Evolutionary conservation across 257 asterid species (phyloP).

Genomic region (Solanum arcanum): DNA sequence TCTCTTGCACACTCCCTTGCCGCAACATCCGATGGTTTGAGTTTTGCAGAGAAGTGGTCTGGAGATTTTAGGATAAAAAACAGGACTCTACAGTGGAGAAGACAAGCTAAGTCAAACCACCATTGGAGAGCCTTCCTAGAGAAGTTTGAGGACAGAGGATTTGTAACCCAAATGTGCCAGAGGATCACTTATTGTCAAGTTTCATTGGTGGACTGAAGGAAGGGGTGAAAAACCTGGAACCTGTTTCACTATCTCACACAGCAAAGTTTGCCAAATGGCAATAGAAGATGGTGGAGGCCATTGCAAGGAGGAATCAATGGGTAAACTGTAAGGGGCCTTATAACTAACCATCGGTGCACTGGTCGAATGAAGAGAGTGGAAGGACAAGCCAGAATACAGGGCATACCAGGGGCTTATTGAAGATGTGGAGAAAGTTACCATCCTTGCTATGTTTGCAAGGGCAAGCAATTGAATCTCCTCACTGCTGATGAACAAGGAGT

Average conservation of each 20-base stretch:
- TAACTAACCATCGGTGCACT: neutral
- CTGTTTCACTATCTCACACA: neutral
- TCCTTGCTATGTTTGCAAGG: neutral
- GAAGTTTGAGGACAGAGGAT: neutral
- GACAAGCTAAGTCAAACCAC: neutral
- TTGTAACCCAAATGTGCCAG: neutral
- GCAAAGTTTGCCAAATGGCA: neutral
- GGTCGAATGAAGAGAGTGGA: neutral
- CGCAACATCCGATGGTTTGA: neutral
- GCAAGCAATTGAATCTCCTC: neutral
- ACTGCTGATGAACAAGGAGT: neutral
- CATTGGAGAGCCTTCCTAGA: neutral
- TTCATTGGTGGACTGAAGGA: neutral
- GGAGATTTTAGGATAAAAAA: neutral
- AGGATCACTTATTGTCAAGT: neutral
- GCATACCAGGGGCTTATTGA: neutral
- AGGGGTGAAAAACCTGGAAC: neutral
- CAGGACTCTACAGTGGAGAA: neutral
- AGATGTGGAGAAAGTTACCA: neutral
- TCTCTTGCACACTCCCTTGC: neutral
- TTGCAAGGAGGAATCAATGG: neutral
- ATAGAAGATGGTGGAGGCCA: neutral
- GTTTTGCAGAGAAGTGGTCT: neutral
- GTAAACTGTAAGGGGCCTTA: neutral
- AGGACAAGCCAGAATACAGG: neutral